phyloP scores from a whole-genome alignment of 306 rosid genomes.

The Begonia masoniana region DNA sequence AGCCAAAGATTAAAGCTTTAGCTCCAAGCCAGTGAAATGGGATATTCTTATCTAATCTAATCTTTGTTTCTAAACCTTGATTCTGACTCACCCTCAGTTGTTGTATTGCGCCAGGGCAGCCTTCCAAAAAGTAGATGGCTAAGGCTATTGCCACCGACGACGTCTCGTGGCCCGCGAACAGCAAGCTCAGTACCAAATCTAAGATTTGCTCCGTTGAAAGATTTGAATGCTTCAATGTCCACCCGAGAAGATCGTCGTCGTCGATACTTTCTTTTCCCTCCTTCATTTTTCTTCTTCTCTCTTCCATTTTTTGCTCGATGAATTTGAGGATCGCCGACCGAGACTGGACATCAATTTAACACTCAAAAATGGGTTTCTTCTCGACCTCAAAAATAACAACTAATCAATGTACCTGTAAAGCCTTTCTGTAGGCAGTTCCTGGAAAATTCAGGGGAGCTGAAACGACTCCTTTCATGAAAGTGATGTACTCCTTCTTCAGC shows the following conservation, averaged over 20 bases:
- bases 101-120: conserved; percentile 54
- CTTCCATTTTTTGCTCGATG: conserved; percentile 69
- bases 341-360: conserved; percentile 31
- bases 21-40: background rate
- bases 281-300: conserved; percentile 22
- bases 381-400: background rate
- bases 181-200: conserved; percentile 75
- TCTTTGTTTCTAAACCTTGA: background rate
- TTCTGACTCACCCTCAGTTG: conserved; percentile 46
- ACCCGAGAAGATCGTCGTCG: conserved; percentile 79
- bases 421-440: conserved; percentile 83
- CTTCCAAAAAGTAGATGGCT: conserved; percentile 64
- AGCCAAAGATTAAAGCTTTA: too few species aligned
- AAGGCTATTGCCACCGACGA: conserved; percentile 85
- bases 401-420: conserved; percentile 46
- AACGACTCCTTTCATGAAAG: conserved; percentile 93
- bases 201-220: conserved; percentile 90
- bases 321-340: conserved; percentile 70
- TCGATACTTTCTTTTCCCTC: conserved; percentile 26
- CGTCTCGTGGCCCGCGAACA: conserved; percentile 97
- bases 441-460: conserved; percentile 85
- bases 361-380: background rate
- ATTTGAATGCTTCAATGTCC: conserved; percentile 82
- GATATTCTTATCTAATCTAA: background rate
- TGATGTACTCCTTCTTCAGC: conserved; percentile 65